Evolutionary conservation across 1,284 basidiomycete genomes (phyloP).

Genomic region (Ceratobasidium sp.): DNA sequence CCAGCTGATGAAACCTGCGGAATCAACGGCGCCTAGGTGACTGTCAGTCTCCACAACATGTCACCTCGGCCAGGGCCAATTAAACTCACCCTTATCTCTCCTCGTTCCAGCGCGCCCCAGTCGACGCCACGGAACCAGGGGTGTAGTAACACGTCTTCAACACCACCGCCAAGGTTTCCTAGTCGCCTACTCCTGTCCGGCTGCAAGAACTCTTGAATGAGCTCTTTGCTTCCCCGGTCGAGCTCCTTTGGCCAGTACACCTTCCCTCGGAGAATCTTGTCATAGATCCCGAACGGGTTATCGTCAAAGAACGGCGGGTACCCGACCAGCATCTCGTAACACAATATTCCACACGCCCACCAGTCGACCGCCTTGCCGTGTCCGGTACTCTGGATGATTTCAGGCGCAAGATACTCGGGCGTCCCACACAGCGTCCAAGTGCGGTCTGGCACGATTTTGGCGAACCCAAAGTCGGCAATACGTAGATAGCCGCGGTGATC

Average conservation of each 20-base stretch:
- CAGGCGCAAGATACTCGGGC: constrained; percentile 95
- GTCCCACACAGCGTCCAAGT: constrained; percentile 99
- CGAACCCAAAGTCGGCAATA: constrained; percentile 98
- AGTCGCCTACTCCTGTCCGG: constrained; percentile 94
- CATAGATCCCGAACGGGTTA: constrained; percentile 93
- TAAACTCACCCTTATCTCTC: constrained; percentile 74
- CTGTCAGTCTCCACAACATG: constrained; percentile 10
- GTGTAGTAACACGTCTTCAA: constrained; percentile 92
- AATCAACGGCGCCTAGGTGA: constrained; percentile 79
- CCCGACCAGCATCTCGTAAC: constrained; percentile 98
- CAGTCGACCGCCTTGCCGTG: constrained; percentile 99
- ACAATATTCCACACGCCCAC: constrained; percentile 97
- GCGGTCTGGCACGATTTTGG: constrained; percentile 98
- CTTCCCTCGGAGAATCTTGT: constrained; percentile 93
- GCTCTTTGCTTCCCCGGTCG: constrained; percentile 77
- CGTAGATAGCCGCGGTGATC: constrained; percentile 92
- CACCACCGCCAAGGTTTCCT: constrained; percentile 94
- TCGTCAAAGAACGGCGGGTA: constrained; percentile 69
- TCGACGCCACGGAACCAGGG: constrained; percentile 97
- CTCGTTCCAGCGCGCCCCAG: constrained; percentile 84
- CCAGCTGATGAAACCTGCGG: constrained; percentile 81
- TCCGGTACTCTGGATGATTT: constrained; percentile 96
- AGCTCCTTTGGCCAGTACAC: constrained; percentile 93
- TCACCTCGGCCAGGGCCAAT: constrained; percentile 41
- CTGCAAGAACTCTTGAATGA: constrained; percentile 89